phyloP scores from a whole-genome alignment of 2,329 filamentous ascomycete species.

The Fusarium ramigenum region DNA sequence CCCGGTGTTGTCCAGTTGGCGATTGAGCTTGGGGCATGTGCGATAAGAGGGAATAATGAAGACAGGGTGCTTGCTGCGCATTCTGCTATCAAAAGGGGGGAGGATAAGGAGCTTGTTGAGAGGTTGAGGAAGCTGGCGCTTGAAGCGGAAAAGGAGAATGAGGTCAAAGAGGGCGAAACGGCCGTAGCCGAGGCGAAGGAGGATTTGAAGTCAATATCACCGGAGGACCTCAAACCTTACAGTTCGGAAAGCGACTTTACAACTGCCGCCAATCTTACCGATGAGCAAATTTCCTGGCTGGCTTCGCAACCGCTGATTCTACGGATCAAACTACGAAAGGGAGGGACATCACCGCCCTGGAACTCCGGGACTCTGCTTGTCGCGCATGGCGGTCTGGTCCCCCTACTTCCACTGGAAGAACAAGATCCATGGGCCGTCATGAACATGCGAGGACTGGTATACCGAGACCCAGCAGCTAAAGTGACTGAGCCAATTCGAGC shows the following conservation, averaged over 20 bases:
- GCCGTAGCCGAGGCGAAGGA: not conserved
- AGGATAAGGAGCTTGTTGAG: not conserved
- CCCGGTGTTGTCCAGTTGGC: constrained; percentile 78
- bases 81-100: constrained; percentile 7
- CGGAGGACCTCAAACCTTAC: constrained; percentile 25
- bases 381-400: constrained; percentile 84
- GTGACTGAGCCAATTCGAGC: constrained; percentile 6
- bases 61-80: constrained; percentile 73
- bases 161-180: not conserved
- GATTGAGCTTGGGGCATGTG: constrained; percentile 74
- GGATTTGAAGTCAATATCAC: not conserved
- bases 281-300: constrained; percentile 26
- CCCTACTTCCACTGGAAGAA: constrained; percentile 71
- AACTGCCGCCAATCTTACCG: constrained; percentile 17
- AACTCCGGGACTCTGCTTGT: constrained; percentile 55
- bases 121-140: not conserved
- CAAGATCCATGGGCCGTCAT: constrained; percentile 81
- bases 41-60: constrained; percentile 88
- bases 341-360: constrained; percentile 17
- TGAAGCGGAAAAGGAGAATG: not conserved
- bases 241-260: constrained; percentile 27
- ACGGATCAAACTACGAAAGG: constrained; percentile 11
- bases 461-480: constrained; percentile 41
- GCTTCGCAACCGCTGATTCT: constrained; percentile 22
- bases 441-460: constrained; percentile 84